These are phyloP conservation scores for Senna siamea DNA, from an alignment of 306 rosid genomes.

Conservation along the genomic window DNA sequence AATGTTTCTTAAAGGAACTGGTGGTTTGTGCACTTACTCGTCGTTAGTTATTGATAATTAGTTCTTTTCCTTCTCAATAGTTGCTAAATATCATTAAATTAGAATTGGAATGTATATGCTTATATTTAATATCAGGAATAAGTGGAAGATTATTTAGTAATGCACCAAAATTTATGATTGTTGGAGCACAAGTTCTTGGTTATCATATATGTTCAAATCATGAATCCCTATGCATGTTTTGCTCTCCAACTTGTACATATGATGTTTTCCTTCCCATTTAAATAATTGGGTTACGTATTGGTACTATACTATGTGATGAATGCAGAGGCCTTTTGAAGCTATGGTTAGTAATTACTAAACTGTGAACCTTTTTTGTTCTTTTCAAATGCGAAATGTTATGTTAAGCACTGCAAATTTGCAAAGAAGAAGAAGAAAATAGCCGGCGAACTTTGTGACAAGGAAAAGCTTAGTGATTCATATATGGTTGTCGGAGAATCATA, in stretches of 20 bases:
- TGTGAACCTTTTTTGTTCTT: conserved; percentile 31
- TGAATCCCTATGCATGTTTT: conserved; percentile 21
- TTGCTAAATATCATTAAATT: conserved; percentile 1
- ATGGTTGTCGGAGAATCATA: conserved; percentile 76
- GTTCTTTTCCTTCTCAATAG: conserved; percentile 9
- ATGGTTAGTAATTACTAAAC: conserved; percentile 20
- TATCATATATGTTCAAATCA: conserved; percentile 30
- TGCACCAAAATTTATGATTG: conserved; percentile 25
- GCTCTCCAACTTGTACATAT: not conserved
- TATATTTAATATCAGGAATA: conserved; percentile 30
- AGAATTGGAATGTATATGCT: conserved; percentile 12
- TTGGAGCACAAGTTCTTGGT: conserved; percentile 18
- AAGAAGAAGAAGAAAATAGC: conserved; percentile 76
- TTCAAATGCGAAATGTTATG: conserved; percentile 35
- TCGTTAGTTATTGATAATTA: conserved; percentile 11
- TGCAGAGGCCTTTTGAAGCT: conserved; percentile 37
- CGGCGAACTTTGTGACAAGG: conserved; percentile 70
- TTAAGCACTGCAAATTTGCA: conserved; percentile 70
- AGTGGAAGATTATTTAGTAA: conserved; percentile 29
- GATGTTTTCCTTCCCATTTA: conserved; percentile 8
- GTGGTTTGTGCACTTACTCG: not conserved
- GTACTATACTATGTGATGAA: conserved; percentile 29
- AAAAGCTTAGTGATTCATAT: conserved; percentile 71
- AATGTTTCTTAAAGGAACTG: conserved; percentile 13
- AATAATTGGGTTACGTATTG: conserved; percentile 19